A percentile compares a stretch with the other conserved stretches of the same genome.
These are phyloP conservation scores for Sarocladium oryzae DNA, from an alignment of 2,329 filamentous ascomycete species.

Conservation along the genomic window DNA sequence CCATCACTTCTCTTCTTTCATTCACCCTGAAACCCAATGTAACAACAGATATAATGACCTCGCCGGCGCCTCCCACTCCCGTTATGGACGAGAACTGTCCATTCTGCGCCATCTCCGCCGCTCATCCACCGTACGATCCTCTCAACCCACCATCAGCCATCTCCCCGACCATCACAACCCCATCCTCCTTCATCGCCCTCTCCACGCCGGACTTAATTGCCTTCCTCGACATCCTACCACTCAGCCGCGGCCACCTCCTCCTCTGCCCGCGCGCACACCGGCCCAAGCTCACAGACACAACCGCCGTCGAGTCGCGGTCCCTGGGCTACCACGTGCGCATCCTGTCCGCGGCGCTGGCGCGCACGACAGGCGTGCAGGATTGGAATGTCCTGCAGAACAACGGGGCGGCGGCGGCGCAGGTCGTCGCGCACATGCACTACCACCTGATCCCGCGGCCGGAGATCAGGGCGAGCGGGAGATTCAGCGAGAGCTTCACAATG, in stretches of 20 bases:
- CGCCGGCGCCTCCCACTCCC: not conserved
- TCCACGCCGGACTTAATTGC: slow-evolving; percentile 72
- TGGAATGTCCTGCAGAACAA: slow-evolving; percentile 99
- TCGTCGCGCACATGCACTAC: slow-evolving; percentile 90
- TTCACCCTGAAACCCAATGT: not conserved
- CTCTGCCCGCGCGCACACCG: slow-evolving; percentile 73
- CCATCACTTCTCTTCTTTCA: not conserved
- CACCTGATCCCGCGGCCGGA: slow-evolving; percentile 85
- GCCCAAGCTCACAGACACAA: slow-evolving; percentile 69
- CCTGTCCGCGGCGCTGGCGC: slow-evolving; percentile 63
- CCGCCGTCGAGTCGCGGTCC: slow-evolving; percentile 54
- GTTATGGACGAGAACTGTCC: slow-evolving; percentile 38
- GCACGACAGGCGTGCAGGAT: slow-evolving; percentile 65
- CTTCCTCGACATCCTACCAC: slow-evolving; percentile 89
- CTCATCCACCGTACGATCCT: slow-evolving; percentile 43
- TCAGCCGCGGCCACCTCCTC: slow-evolving; percentile 76
- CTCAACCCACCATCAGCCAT: slow-evolving; percentile 32
- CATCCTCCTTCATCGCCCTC: slow-evolving; percentile 60
- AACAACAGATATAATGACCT: not conserved
- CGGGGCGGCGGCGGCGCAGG: slow-evolving; percentile 80
- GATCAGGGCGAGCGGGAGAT: slow-evolving; percentile 45
- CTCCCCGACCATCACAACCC: slow-evolving; percentile 28
- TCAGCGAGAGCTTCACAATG: slow-evolving; percentile 69
- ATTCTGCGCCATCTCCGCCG: slow-evolving; percentile 53
- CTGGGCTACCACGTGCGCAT: slow-evolving; percentile 64